Conservation (phyloP, 140 eudicot species). For the Stevia rebaudiana region DNA sequence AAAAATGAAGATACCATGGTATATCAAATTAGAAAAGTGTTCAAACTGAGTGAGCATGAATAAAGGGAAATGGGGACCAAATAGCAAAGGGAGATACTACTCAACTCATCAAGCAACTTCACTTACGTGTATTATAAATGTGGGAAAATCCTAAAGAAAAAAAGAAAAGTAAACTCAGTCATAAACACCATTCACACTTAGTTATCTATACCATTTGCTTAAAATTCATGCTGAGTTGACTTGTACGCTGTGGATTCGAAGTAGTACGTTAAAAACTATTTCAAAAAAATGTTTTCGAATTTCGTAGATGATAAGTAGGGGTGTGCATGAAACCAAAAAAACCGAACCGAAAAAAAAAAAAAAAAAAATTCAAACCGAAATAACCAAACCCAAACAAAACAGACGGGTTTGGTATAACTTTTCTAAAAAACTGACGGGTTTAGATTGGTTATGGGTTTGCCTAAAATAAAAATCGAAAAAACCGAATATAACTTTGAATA, state of each 20-base stretch:
- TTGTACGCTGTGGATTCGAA: neutral
- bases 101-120: constrained; percentile 7
- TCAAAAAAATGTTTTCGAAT: neutral
- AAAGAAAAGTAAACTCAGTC: constrained; percentile 20
- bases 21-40: constrained; percentile 2
- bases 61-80: constrained; percentile 17
- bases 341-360: too few relatives aligned
- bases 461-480: too few relatives aligned
- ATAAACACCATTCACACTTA: neutral
- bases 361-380: too few relatives aligned
- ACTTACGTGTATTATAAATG: constrained; percentile 15
- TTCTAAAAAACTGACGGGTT: too few relatives aligned
- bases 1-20: neutral
- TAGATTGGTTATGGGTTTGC: too few relatives aligned
- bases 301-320: too few relatives aligned
- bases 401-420: too few relatives aligned
- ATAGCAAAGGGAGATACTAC: constrained; percentile 6
- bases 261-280: neutral
- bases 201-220: neutral
- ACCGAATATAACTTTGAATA: too few relatives aligned
- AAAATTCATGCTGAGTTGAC: neutral
- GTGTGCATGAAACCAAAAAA: too few relatives aligned
- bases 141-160: constrained; percentile 16
- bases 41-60: neutral
- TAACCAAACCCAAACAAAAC: too few relatives aligned